Evolutionary conservation across 768 basidiomycete species (phyloP).

Genomic region (Basidioascus undulatus): DNA sequence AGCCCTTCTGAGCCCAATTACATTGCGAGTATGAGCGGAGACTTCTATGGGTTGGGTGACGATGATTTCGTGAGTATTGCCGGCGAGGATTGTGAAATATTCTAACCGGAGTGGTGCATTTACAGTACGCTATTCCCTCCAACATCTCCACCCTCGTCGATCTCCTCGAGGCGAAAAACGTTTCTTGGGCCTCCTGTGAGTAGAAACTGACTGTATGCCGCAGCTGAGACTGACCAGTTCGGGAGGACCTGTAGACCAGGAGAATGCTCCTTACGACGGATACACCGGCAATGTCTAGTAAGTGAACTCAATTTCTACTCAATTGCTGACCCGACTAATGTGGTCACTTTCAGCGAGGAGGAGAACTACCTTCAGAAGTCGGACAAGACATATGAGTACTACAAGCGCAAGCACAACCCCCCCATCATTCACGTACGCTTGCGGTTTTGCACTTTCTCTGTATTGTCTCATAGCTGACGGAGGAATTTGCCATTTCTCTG

Average conservation of each 20-base stretch:
- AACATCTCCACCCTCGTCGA: constrained; percentile 37
- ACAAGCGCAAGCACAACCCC: constrained; percentile 34
- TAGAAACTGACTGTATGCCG: constrained; percentile 32
- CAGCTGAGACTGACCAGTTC: constrained; percentile 15
- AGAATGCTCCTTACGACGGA: constrained; percentile 10
- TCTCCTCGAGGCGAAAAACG: constrained; percentile 30
- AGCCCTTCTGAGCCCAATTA: constrained; percentile 44
- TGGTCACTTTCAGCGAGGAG: too few species aligned
- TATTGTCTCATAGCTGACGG: background rate
- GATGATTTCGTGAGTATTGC: constrained; percentile 21
- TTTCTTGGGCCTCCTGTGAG: constrained; percentile 39
- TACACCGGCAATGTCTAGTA: too few species aligned
- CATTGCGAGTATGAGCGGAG: constrained; percentile 27
- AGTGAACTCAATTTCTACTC: too few species aligned
- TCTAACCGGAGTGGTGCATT: background rate
- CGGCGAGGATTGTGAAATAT: constrained; percentile 6
- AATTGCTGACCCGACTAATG: too few species aligned
- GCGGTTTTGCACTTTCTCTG: too few species aligned
- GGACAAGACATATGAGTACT: constrained; percentile 25
- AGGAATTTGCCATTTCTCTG: background rate
- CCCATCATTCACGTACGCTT: constrained; percentile 25
- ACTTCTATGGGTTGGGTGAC: constrained; percentile 28
- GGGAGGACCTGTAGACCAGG: constrained; percentile 16
- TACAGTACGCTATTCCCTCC: constrained; percentile 16
- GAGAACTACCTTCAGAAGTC: constrained; percentile 21